Percentiles rank a stretch among this genome's conserved stretches.
Conservation (phyloP, 805 yeast genomes). For the Metschnikowia proteae region DNA sequence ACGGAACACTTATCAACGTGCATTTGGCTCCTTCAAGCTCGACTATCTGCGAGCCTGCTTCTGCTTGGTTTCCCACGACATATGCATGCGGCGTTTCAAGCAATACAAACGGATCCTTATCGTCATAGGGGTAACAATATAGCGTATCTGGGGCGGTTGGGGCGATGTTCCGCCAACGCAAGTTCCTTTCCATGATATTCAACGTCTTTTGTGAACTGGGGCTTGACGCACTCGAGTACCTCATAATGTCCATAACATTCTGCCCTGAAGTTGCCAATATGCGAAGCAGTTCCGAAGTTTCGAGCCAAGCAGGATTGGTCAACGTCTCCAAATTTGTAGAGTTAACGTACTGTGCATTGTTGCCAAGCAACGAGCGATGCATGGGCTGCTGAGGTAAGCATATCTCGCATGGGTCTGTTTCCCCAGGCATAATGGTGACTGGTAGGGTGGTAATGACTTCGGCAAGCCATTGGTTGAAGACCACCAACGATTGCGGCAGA, state of each 20-base stretch:
- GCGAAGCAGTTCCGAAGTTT: conserved; percentile 47
- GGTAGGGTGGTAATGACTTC: conserved; percentile 60
- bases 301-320: conserved; percentile 72
- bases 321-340: conserved; percentile 11
- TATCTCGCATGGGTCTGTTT: conserved; percentile 76
- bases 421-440: conserved; percentile 81
- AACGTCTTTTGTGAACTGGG: conserved; percentile 5
- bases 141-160: conserved; percentile 97
- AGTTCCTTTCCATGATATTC: conserved; percentile 53
- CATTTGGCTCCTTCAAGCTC: conserved; percentile 34
- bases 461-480: conserved; percentile 56
- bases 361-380: conserved; percentile 68
- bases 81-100: conserved; percentile 81
- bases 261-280: conserved; percentile 82
- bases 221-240: conserved; percentile 50
- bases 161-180: conserved; percentile 80
- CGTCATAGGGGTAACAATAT: conserved; percentile 79
- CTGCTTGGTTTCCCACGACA: conserved; percentile 79
- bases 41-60: conserved; percentile 46
- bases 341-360: conserved; percentile 40
- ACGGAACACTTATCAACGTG: conserved; percentile 65
- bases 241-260: conserved; percentile 70
- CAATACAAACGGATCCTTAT: conserved; percentile 78
- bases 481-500: conserved; percentile 44
- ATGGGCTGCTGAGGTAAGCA: conserved; percentile 87